Evolutionary conservation across 148 eudicot genomes (phyloP).

Genomic region (Vaccinium darrowii): DNA sequence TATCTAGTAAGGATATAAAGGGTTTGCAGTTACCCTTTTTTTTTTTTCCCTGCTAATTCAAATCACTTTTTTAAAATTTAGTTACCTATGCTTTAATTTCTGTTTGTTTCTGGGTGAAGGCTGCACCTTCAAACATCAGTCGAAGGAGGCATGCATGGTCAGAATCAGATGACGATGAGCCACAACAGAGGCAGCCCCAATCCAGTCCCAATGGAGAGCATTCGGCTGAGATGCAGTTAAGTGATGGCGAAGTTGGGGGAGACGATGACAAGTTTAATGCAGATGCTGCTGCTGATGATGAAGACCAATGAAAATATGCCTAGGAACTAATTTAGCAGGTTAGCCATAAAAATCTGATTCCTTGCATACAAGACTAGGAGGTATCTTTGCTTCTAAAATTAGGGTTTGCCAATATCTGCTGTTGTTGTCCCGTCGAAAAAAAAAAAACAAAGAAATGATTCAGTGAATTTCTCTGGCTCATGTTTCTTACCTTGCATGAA

Average conservation of each 20-base stretch:
- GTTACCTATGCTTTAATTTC: background rate
- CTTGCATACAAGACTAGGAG: background rate
- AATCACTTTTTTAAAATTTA: background rate
- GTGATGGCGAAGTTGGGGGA: constrained; percentile 43
- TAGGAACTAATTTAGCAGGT: background rate
- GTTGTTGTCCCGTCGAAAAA: background rate
- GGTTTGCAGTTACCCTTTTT: background rate
- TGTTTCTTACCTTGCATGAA: constrained; percentile 1
- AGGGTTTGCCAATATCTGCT: background rate
- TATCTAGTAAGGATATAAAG: background rate
- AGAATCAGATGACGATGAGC: constrained; percentile 93
- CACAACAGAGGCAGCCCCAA: constrained; percentile 38
- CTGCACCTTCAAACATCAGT: constrained; percentile 46
- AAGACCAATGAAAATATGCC: constrained; percentile 19
- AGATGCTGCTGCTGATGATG: constrained; percentile 28
- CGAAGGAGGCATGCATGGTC: constrained; percentile 72
- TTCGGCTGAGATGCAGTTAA: constrained; percentile 46
- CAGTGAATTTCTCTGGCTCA: background rate
- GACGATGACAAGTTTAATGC: constrained; percentile 25
- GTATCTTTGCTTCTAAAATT: background rate
- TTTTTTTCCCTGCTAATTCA: background rate
- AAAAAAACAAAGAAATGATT: background rate
- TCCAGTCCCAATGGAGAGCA: constrained; percentile 42
- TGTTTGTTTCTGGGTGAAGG: constrained; percentile 32
- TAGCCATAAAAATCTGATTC: background rate